Base-by-base conservation (phyloP, 495 filamentous ascomycete genomes). In the Usnea hakonensis region DNA sequence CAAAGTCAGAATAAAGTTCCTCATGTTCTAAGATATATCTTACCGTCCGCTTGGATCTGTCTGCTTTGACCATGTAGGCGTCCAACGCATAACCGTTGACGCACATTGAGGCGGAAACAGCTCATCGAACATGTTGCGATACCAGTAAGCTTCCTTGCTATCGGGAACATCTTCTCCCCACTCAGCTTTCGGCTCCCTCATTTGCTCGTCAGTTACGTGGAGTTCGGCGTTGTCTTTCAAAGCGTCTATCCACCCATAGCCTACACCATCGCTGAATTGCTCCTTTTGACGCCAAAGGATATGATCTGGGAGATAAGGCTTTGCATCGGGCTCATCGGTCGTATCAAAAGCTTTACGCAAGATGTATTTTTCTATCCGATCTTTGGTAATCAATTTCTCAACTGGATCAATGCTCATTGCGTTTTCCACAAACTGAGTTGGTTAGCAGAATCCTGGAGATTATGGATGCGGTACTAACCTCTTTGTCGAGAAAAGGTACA, bases 261-360 rank as follows among this genome's bases (percentile, higher is more conserved):
- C 94, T 65, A 98, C 95, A 74, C 94, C 94, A 71, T 98, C 94
- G 59, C 86, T 90, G 79, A 98, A 98, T 79, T 97, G 95, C 79
- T 98, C 94, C 83, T 98, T 98, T 79, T 98, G 94, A 70, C 94
- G 83, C 89, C 90, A 98, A 43, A 98, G 87, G 66, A 98, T 97
- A 70, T 94, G 85, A 19, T 94, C 87, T 37, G 94, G 94, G 23
- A 98, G 83, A 78, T 97, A 98, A 17, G 94, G 83, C 68, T 86
- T 74, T 19, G 81, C 79, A 44, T 79, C 84, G 5, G 91, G 90
- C 71, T 95, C 88, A 65, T 92, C 89, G 48, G 82, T 83, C 36
- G 91, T 95, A 76, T 98, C 94, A 70, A 98, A 98, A 14, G 94
- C 94, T 76, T 97, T 96, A 65, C 94, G 87, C 63, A 98, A 80